Evolutionary conservation across 148 eudicot species (phyloP).

Genomic region (Salicornia ramosissima): DNA sequence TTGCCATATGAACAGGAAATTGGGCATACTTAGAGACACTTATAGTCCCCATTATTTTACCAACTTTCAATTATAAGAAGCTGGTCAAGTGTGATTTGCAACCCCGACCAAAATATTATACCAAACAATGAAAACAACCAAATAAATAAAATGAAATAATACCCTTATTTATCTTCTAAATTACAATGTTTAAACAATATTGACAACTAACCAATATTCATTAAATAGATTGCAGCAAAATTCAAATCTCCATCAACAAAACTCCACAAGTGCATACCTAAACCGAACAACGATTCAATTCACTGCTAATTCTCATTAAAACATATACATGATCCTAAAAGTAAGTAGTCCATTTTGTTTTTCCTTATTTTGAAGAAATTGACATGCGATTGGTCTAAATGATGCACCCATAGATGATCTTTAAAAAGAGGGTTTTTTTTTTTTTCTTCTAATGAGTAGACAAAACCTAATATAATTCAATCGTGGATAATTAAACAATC

Average conservation of each 20-base stretch:
- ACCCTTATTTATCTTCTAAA: conserved; percentile 12
- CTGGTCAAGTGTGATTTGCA: neutral
- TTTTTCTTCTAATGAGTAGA: neutral
- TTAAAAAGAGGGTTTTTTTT: neutral
- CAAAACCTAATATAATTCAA: conserved; percentile 13
- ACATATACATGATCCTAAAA: neutral
- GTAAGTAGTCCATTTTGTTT: neutral
- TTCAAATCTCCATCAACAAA: conserved; percentile 7
- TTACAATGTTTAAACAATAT: conserved; percentile 5
- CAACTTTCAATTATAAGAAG: neutral
- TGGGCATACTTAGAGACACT: conserved; percentile 72
- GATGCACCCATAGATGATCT: conserved; percentile 9
- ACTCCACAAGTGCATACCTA: neutral
- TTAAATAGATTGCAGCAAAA: neutral
- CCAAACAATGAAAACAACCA: conserved; percentile 5
- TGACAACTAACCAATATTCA: neutral
- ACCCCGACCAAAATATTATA: neutral
- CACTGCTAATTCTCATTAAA: conserved; percentile 7
- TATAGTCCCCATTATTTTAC: conserved; percentile 27
- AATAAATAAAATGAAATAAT: neutral
- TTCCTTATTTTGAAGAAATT: neutral
- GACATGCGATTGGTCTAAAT: conserved; percentile 19
- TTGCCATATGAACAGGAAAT: conserved; percentile 67
- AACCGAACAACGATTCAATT: conserved; percentile 4
- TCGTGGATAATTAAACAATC: conserved; percentile 16